These are phyloP conservation scores for Rhododendron kiyosumense DNA, from an alignment of 148 eudicot species.

Conservation along the genomic window DNA sequence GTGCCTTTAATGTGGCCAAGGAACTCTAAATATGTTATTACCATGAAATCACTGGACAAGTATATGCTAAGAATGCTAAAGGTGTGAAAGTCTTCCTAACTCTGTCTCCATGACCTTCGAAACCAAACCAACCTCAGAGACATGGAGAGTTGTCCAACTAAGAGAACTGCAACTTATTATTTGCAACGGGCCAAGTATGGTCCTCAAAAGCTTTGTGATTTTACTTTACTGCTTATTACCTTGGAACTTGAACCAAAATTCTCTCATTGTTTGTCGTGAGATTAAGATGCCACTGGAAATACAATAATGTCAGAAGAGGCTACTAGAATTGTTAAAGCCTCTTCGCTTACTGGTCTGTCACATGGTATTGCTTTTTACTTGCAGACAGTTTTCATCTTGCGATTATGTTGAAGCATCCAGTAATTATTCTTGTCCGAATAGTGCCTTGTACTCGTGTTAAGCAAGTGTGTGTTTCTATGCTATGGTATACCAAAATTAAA, in stretches of 20 bases:
- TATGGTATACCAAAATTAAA: too few relatives aligned
- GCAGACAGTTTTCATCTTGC: background rate
- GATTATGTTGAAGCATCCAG: background rate
- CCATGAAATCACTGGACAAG: slow-evolving; percentile 11
- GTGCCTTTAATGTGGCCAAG: slow-evolving; percentile 9
- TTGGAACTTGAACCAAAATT: background rate
- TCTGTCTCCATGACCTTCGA: background rate
- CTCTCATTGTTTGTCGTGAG: background rate
- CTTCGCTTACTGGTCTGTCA: background rate
- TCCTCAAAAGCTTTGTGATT: background rate
- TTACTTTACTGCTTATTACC: background rate
- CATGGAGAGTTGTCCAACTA: background rate
- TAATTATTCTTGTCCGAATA: background rate
- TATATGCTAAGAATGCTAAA: slow-evolving; percentile 4
- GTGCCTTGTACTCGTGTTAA: too few relatives aligned
- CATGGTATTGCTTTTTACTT: background rate
- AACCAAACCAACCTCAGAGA: background rate
- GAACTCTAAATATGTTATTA: slow-evolving; percentile 2
- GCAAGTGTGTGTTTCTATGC: too few relatives aligned
- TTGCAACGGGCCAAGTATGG: background rate
- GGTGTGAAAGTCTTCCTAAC: background rate
- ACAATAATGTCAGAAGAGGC: background rate
- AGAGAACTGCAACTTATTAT: background rate
- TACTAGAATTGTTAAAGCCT: slow-evolving; percentile 2
- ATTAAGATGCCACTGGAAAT: slow-evolving; percentile 8